Conservation (phyloP, 2,329 filamentous ascomycete species). For the Ilyonectria robusta region DNA sequence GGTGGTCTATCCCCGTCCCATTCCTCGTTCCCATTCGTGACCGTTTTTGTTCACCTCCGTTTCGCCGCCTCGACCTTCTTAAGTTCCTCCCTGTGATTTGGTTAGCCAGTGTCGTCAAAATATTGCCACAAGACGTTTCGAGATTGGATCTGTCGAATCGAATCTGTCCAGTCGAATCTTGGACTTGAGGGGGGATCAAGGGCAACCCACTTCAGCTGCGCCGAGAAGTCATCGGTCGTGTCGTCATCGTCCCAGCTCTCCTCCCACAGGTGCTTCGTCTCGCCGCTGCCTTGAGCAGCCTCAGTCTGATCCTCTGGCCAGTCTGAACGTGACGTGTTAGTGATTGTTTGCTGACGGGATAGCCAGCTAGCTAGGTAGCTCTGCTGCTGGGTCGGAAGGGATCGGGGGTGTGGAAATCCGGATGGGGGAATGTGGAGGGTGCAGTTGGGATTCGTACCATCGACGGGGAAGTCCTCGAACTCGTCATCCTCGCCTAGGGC, state of each 20-base stretch:
- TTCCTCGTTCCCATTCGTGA: slow-evolving; percentile 41
- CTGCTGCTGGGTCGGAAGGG: not conserved
- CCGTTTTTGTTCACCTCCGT: slow-evolving; percentile 61
- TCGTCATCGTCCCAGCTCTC: slow-evolving; percentile 99
- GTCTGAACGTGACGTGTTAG: slow-evolving; percentile 67
- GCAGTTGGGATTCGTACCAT: slow-evolving; percentile 72
- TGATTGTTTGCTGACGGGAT: not conserved
- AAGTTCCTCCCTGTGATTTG: slow-evolving; percentile 79
- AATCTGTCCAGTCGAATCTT: not conserved
- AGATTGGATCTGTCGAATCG: not conserved
- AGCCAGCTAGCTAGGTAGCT: slow-evolving; percentile 3
- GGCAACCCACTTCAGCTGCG: slow-evolving; percentile 85
- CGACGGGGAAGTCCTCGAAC: slow-evolving; percentile 98
- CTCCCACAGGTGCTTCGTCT: slow-evolving; percentile 90
- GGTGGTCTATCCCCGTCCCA: slow-evolving; percentile 38
- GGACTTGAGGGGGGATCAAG: not conserved
- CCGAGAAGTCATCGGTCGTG: slow-evolving; percentile 95
- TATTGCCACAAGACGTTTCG: not conserved
- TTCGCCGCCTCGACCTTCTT: slow-evolving; percentile 91
- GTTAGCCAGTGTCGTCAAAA: slow-evolving; percentile 25
- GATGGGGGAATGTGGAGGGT: rapidly evolving
- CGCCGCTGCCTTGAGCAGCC: slow-evolving; percentile 77
- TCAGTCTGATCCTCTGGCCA: slow-evolving; percentile 95
- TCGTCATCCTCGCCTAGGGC: slow-evolving; percentile 97
- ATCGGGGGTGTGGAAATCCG: not conserved